Evolutionary conservation across 371 early-diverging fungal species (phyloP).

Genomic region (Cladochytrium tenue): DNA sequence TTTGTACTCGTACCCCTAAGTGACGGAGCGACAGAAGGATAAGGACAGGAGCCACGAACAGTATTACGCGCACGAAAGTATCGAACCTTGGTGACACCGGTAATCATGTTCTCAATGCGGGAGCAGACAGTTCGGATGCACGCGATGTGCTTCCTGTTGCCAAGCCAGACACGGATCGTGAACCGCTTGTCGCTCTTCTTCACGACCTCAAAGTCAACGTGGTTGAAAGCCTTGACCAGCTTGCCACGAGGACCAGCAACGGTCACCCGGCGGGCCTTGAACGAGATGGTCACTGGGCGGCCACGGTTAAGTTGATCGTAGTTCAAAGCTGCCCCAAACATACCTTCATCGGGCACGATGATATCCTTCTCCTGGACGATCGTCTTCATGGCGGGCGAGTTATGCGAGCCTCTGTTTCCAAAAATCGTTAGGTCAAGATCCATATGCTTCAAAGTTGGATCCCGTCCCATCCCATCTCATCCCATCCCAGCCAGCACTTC

Average conservation of each 20-base stretch:
- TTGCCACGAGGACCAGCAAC: slow-evolving; percentile 77
- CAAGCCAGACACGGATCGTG: slow-evolving; percentile 94
- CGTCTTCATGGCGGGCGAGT: slow-evolving; percentile 42
- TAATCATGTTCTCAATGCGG: slow-evolving; percentile 96
- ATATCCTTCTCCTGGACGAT: slow-evolving; percentile 44
- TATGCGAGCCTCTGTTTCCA: too few relatives aligned
- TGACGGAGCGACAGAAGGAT: slow-evolving; percentile 9
- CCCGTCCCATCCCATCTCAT: slow-evolving; percentile 1
- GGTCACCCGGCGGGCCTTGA: slow-evolving; percentile 45
- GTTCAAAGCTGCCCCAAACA: slow-evolving; percentile 1
- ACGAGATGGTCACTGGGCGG: slow-evolving; percentile 38
- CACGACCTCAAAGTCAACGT: slow-evolving; percentile 90
- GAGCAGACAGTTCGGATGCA: slow-evolving; percentile 97
- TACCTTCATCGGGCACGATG: slow-evolving; percentile 45
- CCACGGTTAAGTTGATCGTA: background rate
- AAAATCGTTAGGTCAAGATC: too few relatives aligned
- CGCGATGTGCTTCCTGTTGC: slow-evolving; percentile 95
- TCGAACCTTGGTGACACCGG: slow-evolving; percentile 90
- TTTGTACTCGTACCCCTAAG: slow-evolving; percentile 97
- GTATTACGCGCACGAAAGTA: background rate
- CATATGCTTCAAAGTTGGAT: background rate
- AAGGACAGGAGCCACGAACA: slow-evolving; percentile 22
- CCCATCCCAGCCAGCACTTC: too few relatives aligned
- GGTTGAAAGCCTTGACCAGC: slow-evolving; percentile 90
- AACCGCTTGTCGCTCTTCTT: slow-evolving; percentile 72